Percentiles rank a stretch among this genome's conserved stretches.
Evolutionary conservation across 441 rosid genomes (phyloP).

Genomic region (Biscutella laevigata): DNA sequence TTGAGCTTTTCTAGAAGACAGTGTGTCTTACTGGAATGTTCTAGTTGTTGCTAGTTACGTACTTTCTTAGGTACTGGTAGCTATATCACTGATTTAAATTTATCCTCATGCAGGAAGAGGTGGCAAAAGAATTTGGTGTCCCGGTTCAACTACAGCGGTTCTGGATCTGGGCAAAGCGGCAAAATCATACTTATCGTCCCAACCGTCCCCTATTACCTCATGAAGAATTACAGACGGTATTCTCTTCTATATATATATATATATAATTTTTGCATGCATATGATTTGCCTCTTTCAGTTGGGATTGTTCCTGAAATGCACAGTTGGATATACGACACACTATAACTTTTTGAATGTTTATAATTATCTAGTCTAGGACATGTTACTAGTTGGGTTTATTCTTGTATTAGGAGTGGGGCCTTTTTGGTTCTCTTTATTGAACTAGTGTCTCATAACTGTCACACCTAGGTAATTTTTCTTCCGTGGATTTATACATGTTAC

Average conservation of each 20-base stretch:
- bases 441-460: neutral
- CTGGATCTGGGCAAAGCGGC: slow-evolving; percentile 98
- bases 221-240: slow-evolving; percentile 78
- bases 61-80: slow-evolving; percentile 1
- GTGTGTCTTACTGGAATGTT: neutral
- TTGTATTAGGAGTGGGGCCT: neutral
- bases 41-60: neutral
- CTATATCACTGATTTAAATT: neutral
- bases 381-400: neutral
- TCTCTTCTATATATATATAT: slow-evolving; percentile 4
- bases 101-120: slow-evolving; percentile 58
- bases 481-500: neutral
- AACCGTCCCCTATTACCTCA: slow-evolving; percentile 74
- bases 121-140: slow-evolving; percentile 85
- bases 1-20: neutral
- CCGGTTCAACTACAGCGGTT: slow-evolving; percentile 81
- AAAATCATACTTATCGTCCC: slow-evolving; percentile 96
- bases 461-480: neutral
- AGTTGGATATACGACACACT: neutral
- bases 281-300: slow-evolving; percentile 8
- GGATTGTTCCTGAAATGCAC: neutral
- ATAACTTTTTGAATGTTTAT: neutral
- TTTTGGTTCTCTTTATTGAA: neutral
- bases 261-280: neutral
- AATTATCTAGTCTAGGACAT: neutral